These are phyloP conservation scores for Populus pruinosa DNA, from an alignment of 345 rosid species.

Conservation along the genomic window DNA sequence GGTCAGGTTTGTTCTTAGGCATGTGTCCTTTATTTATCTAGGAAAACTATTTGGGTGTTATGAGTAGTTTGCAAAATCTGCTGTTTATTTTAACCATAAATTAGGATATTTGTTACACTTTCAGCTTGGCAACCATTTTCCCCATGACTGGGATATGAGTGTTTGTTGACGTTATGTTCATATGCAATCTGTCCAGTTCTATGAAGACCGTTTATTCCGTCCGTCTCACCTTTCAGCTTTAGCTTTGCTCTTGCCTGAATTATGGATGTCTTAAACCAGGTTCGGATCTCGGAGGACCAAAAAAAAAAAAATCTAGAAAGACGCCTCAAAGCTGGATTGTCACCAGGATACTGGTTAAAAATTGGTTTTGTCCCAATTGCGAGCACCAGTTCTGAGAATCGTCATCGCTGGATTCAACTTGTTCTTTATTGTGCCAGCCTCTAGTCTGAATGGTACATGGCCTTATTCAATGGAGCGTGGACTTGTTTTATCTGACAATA, in stretches of 20 bases:
- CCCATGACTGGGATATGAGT: constrained; percentile 12
- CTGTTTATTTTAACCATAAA: constrained; percentile 20
- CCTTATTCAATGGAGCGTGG: not conserved
- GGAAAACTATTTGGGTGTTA: constrained; percentile 28
- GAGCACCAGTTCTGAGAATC: no score
- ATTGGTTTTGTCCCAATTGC: no score
- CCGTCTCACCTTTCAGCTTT: not conserved
- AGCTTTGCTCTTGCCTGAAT: not conserved
- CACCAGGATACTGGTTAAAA: no score
- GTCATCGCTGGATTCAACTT: no score
- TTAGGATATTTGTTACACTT: constrained; percentile 19
- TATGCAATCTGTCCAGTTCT: constrained; percentile 16
- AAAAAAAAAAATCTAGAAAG: no score
- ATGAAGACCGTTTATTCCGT: not conserved
- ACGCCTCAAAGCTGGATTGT: no score
- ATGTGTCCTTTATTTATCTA: constrained; percentile 19
- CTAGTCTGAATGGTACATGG: not conserved
- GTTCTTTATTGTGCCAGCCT: no score
- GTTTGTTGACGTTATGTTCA: constrained; percentile 11
- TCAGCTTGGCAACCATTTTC: constrained; percentile 20
- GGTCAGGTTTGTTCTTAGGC: constrained; percentile 41
- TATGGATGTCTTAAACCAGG: not conserved
- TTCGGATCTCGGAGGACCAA: not conserved
- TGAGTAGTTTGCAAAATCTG: constrained; percentile 28
- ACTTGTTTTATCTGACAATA: not conserved